Percentiles rank a stretch among this genome's conserved stretches.
These are phyloP conservation scores for Didymella pinodella DNA, from an alignment of 2,329 filamentous ascomycete species.

Conservation along the genomic window DNA sequence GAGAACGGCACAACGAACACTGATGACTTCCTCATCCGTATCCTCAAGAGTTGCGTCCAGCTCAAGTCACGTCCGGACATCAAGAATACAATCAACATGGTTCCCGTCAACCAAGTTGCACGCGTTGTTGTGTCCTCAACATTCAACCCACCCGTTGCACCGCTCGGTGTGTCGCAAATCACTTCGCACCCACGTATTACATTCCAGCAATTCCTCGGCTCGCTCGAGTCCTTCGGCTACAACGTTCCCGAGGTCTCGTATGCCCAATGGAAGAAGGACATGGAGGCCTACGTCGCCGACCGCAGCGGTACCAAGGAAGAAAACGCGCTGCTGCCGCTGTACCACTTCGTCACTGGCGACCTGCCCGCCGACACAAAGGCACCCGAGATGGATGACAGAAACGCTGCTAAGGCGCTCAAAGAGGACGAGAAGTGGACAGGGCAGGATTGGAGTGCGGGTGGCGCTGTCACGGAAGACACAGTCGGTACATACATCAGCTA, in stretches of 20 bases:
- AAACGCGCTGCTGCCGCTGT: slow-evolving; percentile 73
- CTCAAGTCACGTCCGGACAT: slow-evolving; percentile 77
- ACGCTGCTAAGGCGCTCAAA: slow-evolving; percentile 70
- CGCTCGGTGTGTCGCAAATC: slow-evolving; percentile 74
- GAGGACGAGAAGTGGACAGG: slow-evolving; percentile 68
- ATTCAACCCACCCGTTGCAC: slow-evolving; percentile 66
- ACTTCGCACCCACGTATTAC: slow-evolving; percentile 80
- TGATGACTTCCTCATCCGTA: slow-evolving; percentile 88
- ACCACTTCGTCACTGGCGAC: slow-evolving; percentile 75
- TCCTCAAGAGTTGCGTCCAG: slow-evolving; percentile 88
- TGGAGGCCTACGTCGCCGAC: slow-evolving; percentile 72
- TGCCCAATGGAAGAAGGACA: slow-evolving; percentile 69
- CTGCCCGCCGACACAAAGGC: slow-evolving; percentile 74
- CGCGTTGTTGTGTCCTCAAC: slow-evolving; percentile 79
- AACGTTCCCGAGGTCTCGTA: slow-evolving; percentile 72
- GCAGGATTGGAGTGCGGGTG: slow-evolving; percentile 64
- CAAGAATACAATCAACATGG: slow-evolving; percentile 85
- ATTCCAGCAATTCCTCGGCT: slow-evolving; percentile 78
- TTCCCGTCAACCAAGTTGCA: slow-evolving; percentile 85
- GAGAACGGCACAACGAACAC: slow-evolving; percentile 74
- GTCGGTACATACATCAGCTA: slow-evolving; percentile 71
- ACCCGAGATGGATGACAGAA: slow-evolving; percentile 76
- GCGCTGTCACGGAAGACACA: slow-evolving; percentile 65
- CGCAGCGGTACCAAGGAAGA: slow-evolving; percentile 67
- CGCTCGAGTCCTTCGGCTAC: slow-evolving; percentile 77